A percentile compares a stretch with the other conserved stretches of the same genome.
Evolutionary conservation across 1,139 yeast species (phyloP).

Genomic region (Lodderomyces margitis): DNA sequence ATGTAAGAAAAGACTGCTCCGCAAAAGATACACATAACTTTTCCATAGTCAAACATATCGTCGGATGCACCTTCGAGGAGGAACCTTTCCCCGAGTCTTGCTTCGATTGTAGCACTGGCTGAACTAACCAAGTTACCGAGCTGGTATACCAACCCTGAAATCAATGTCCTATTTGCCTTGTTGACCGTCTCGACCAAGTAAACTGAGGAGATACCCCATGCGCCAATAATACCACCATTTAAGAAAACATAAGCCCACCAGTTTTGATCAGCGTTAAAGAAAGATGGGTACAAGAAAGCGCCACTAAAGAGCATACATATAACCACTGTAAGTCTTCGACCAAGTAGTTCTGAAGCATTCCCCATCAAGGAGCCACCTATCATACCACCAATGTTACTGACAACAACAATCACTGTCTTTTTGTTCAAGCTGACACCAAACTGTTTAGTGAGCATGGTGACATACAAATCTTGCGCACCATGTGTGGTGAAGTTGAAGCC

Average conservation of each 20-base stretch:
- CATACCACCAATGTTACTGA: constrained; percentile 51
- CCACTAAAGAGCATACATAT: constrained; percentile 29
- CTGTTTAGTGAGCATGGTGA: constrained; percentile 46
- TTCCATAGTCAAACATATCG: constrained; percentile 31
- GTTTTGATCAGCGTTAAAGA: constrained; percentile 26
- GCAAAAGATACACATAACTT: constrained; percentile 39
- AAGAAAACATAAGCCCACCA: constrained; percentile 29
- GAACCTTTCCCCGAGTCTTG: constrained; percentile 29
- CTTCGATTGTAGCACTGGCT: constrained; percentile 40
- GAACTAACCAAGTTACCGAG: constrained; percentile 39
- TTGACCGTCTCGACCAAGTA: constrained; percentile 37
- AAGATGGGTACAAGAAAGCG: constrained; percentile 36
- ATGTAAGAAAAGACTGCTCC: constrained; percentile 35
- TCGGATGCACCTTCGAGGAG: constrained; percentile 21
- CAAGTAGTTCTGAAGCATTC: constrained; percentile 42
- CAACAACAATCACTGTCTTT: constrained; percentile 45
- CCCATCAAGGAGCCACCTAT: constrained; percentile 50
- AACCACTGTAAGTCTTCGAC: constrained; percentile 46
- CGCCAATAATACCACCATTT: constrained; percentile 32
- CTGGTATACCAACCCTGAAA: constrained; percentile 40
- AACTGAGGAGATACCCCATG: constrained; percentile 40
- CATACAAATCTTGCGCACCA: constrained; percentile 55
- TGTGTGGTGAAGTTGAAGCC: constrained; percentile 54
- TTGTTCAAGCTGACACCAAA: constrained; percentile 30
- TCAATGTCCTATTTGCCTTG: constrained; percentile 33